Evolutionary conservation across 75 land plant genomes (phyloP).

Genomic region (Ceratopteris richardii): DNA sequence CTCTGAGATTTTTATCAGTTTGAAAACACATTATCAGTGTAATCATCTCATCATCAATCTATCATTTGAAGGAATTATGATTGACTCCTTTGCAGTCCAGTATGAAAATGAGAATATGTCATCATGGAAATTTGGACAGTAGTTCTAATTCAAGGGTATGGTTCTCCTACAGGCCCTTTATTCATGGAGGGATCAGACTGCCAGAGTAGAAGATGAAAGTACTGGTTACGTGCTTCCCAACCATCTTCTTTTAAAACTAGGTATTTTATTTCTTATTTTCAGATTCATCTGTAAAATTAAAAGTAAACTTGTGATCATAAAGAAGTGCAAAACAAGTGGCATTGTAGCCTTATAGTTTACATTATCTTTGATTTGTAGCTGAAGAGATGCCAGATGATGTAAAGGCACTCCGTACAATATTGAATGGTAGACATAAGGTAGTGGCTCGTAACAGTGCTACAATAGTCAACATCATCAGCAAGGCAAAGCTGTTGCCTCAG

Average conservation of each 20-base stretch:
- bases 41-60: no score
- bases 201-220: conserved; percentile 86
- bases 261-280: conserved; percentile 21
- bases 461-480: conserved; percentile 48
- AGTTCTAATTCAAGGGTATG: no score
- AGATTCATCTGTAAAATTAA: background rate
- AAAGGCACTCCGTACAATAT: conserved; percentile 34
- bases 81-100: no score
- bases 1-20: no score
- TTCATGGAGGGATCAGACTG: conserved; percentile 83
- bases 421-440: conserved; percentile 59
- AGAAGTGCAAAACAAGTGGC: no score
- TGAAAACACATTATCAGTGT: no score
- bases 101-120: no score
- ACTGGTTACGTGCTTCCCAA: conserved; percentile 94
- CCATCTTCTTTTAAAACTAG: conserved; percentile 68
- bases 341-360: background rate
- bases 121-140: no score
- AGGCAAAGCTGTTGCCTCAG: conserved; percentile 13
- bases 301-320: background rate
- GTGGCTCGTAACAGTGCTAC: conserved; percentile 53
- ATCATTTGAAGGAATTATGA: no score
- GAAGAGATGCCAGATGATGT: conserved; percentile 56
- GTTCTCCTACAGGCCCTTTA: conserved; percentile 49
- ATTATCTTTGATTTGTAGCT: conserved; percentile 15